Base-by-base conservation (phyloP, 352 stramenopile genomes). In the Phytopythium oedochilum region DNA sequence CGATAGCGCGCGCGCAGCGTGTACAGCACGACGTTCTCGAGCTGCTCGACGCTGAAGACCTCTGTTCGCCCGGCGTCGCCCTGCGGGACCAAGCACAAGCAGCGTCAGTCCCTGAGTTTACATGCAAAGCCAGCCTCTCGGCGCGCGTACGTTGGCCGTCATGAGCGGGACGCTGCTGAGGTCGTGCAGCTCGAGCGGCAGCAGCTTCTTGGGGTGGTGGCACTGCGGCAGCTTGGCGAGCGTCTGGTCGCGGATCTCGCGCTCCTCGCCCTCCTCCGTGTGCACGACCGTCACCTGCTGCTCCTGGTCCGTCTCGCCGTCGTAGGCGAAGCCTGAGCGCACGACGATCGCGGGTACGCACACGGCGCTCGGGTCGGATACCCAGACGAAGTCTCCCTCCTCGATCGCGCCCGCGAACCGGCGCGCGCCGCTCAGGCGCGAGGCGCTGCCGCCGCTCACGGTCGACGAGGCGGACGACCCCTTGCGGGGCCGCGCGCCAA, bases 201-300 rank as follows among this genome's bases (percentile, higher is more conserved):
- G 58, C 31, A 85, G 49, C 39, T 83, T 68, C 54, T 91, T 91
- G 9, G 81, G 78, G 53, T 91, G 78, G 50, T 91, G 81, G 18
- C 59, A 72, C 4, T 56, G 26, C 28, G 81, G 81, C 51, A 91
- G 55, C 53, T 81, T 81, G 28, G 88, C 55, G 35, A 89, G 63
- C 59, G 76, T 56, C 5, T 73, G 67, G 35, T 77, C 68, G 29
- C 81, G 75, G 18, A 93, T 73, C 40, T 86, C 80, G 35, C 80
- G 78, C 60, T 93, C 83, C 52, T 93, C 83, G 23, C 80, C 80
- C 40, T 93, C 83, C 29, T 93, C 83, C 10, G 83, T 93, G 63
- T 93, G 83, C 11, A 93, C 79, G 15, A 91, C 71, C 23, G 74
- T 82, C 40, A 91, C 72, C 20, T 83, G 76, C 38, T 89, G 70